Percentiles rank a stretch among this genome's conserved stretches.
Evolutionary conservation across 2,329 filamentous ascomycete species (phyloP).

Genomic region (Cladosporium sphaerospermum): DNA sequence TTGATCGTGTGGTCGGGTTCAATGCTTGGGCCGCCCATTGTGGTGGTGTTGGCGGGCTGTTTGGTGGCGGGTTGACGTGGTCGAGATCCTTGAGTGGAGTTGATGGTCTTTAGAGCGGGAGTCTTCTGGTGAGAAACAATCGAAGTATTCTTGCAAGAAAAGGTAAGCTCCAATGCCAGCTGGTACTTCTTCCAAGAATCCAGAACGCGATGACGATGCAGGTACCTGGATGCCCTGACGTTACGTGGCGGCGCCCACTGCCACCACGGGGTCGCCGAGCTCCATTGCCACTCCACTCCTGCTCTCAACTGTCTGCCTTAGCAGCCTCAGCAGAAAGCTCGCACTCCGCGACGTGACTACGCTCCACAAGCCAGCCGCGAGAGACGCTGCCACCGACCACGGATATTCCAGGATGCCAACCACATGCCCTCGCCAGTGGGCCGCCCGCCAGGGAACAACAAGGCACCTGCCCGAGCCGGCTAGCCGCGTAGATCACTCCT

Average conservation of each 20-base stretch:
- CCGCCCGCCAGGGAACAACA: background rate
- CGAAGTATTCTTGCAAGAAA: background rate
- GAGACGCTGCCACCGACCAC: too few relatives aligned
- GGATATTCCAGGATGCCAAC: background rate
- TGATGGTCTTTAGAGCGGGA: too few relatives aligned
- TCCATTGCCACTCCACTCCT: background rate
- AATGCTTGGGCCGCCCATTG: conserved; percentile 1
- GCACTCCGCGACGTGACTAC: background rate
- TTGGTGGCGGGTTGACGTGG: background rate
- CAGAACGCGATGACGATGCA: background rate
- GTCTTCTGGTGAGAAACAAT: too few relatives aligned
- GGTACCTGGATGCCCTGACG: background rate
- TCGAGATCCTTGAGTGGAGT: background rate
- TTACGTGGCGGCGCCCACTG: background rate
- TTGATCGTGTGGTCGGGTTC: conserved; percentile 6
- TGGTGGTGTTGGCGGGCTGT: background rate
- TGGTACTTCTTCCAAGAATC: background rate
- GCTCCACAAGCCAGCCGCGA: background rate
- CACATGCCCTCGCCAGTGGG: background rate
- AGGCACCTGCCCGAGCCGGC: conserved; percentile 7
- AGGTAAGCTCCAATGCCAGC: too few relatives aligned
- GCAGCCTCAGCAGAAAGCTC: background rate
- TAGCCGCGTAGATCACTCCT: conserved; percentile 4
- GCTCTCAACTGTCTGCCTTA: background rate
- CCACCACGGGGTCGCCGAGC: background rate